Evolutionary conservation across 768 basidiomycete species (phyloP).

Genomic region (Hemileccinum rubropunctum): DNA sequence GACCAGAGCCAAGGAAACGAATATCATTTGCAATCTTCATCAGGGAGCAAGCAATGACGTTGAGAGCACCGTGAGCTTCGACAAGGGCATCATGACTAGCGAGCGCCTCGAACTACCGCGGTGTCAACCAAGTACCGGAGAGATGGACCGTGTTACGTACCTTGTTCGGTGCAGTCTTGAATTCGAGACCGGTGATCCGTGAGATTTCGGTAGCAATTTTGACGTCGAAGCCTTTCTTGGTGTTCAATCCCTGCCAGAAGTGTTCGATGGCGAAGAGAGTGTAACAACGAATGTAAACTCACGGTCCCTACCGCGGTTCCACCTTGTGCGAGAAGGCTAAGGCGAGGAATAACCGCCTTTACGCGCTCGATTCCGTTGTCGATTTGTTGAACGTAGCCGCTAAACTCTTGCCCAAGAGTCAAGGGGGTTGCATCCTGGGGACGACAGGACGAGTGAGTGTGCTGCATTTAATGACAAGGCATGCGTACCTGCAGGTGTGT

Average conservation of each 20-base stretch:
- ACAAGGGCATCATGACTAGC: slow-evolving; percentile 98
- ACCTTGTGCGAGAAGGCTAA: slow-evolving; percentile 91
- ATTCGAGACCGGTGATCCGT: slow-evolving; percentile 84
- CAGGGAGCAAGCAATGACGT: slow-evolving; percentile 91
- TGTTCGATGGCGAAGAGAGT: slow-evolving; percentile 5
- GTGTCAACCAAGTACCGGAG: slow-evolving; percentile 4
- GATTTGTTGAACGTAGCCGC: slow-evolving; percentile 95
- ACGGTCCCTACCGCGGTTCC: slow-evolving; percentile 99
- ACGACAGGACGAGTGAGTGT: neutral
- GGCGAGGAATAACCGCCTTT: slow-evolving; percentile 75
- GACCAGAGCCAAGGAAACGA: slow-evolving; percentile 95
- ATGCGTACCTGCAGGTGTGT: slow-evolving; percentile 80
- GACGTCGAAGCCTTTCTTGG: slow-evolving; percentile 93
- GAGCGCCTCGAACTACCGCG: slow-evolving; percentile 86
- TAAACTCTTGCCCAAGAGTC: slow-evolving; percentile 98
- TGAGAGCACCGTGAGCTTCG: slow-evolving; percentile 95
- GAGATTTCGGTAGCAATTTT: slow-evolving; percentile 91
- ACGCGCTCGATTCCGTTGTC: slow-evolving; percentile 87
- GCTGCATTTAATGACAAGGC: neutral
- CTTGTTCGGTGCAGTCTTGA: slow-evolving; percentile 98
- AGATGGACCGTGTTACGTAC: slow-evolving; percentile 35
- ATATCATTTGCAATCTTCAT: slow-evolving; percentile 99
- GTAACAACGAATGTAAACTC: slow-evolving; percentile 25
- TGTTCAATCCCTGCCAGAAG: slow-evolving; percentile 81
- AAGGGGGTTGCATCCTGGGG: slow-evolving; percentile 92